Evolutionary conservation across 768 basidiomycete genomes (phyloP), one percentile per base, ranked within the genome.

Genomic region (Tulasnella sp.): DNA sequence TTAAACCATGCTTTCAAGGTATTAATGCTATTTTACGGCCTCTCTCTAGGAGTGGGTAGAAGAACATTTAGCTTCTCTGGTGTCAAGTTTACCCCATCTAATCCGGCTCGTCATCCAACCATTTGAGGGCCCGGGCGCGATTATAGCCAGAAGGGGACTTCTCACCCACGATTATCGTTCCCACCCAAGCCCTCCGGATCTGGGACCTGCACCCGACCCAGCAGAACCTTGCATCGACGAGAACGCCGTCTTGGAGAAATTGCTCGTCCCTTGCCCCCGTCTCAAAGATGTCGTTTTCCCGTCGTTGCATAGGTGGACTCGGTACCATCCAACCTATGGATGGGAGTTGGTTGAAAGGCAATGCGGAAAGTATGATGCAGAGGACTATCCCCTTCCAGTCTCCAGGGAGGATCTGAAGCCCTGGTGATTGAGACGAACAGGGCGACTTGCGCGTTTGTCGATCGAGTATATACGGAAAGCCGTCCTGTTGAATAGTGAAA

Each of bases 161-260:
- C 2, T 34, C 1, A 34, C 4, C 4, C 3, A 34, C n/a, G 62
- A 68, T 21, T 68, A 68, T 34, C 31, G 27, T 31, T 68, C 62
- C 34, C 62, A 31, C 2, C 62, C 62, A 27, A 6, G 3, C 14
- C 62, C 62, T 68, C 62, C 62, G 18, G 62, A 68, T 34, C 62
- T 14, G 12, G 62, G 62, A 9, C 62, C 62, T 34, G 62, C 62
- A 14, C 62, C 62, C 10, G 27, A 27, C 14, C 34, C 62, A 12
- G 62, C 27, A 12, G 62, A 68, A 14, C 62, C 62, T 68, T 68
- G 62, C 62, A 68, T 68, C 62, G 62, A 68, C 62, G 62, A 68
- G 34, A 34, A 68, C 31, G 34, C 6, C 31, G 27, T 68, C 34
- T 16, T 68, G n/a, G 62, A 68, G 27, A 68, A 34, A 18, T 68